A percentile compares a stretch with the other conserved stretches of the same genome.
Evolutionary conservation across 2,329 filamentous ascomycete species (phyloP).

Genomic region (Microsporum canis): DNA sequence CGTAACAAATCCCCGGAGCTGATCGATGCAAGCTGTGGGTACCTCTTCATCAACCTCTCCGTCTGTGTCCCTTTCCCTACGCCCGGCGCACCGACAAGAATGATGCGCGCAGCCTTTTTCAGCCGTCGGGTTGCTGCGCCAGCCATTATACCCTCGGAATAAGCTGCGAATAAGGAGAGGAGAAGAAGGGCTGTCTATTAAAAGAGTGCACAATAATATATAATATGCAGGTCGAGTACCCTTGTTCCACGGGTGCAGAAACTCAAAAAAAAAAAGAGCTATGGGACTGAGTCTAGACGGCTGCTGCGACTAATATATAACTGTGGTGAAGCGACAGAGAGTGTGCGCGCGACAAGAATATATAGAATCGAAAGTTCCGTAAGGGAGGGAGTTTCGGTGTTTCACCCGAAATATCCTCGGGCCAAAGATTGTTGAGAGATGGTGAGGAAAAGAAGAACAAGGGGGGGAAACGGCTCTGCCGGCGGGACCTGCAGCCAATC

Average conservation of each 20-base stretch:
- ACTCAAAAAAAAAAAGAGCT: neutral
- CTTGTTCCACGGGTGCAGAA: neutral
- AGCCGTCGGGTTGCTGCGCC: slow-evolving; percentile 41
- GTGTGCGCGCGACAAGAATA: neutral
- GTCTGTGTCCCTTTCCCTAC: slow-evolving; percentile 96
- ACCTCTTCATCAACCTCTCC: slow-evolving; percentile 72
- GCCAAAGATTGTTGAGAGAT: neutral
- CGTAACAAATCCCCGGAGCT: slow-evolving; percentile 88
- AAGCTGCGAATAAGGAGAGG: neutral
- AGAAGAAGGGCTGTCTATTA: neutral
- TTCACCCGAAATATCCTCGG: neutral
- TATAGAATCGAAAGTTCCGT: neutral
- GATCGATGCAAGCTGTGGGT: slow-evolving; percentile 79
- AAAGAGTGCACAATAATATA: neutral
- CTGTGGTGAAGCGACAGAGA: neutral
- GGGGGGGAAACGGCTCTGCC: neutral
- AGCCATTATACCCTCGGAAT: slow-evolving; percentile 6
- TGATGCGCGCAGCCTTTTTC: slow-evolving; percentile 74
- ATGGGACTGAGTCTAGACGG: neutral
- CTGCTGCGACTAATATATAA: too few relatives aligned
- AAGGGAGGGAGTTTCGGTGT: neutral
- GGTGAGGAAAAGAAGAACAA: too few relatives aligned
- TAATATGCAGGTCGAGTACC: neutral
- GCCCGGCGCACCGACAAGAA: slow-evolving; percentile 89
- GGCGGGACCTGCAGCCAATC: neutral